Conservation (phyloP, 2,329 filamentous ascomycete genomes). For the Purpureocillium takamizusanense region DNA sequence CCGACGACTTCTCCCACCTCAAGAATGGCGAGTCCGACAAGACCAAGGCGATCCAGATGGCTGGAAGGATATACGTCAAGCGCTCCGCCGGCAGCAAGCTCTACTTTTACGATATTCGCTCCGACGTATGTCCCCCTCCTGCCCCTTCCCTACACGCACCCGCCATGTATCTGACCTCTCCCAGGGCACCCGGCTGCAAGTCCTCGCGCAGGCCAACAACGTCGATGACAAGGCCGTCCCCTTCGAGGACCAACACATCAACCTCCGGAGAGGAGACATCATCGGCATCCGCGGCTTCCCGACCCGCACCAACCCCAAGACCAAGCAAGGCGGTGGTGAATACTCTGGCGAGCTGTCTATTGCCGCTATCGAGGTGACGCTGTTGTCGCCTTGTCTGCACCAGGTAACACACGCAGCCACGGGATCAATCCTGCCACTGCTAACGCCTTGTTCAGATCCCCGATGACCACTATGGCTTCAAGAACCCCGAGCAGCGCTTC, state of each 20-base stretch:
- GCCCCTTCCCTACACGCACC: neutral
- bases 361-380: conserved; percentile 76
- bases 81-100: conserved; percentile 75
- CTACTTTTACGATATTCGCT: conserved; percentile 69
- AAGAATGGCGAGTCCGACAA: conserved; percentile 80
- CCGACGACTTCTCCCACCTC: conserved; percentile 67
- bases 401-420: conserved; percentile 11
- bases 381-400: conserved; percentile 86
- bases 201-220: conserved; percentile 85
- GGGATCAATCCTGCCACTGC: conserved; percentile 26
- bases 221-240: conserved; percentile 52
- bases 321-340: conserved; percentile 65
- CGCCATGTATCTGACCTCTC: neutral
- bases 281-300: conserved; percentile 43
- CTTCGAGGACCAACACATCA: conserved; percentile 84
- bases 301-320: conserved; percentile 74
- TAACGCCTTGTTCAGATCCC: conserved; percentile 37
- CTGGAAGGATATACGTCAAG: conserved; percentile 83
- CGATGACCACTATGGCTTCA: conserved; percentile 86
- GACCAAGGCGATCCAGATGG: conserved; percentile 67
- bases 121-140: conserved; percentile 16
- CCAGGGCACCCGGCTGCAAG: conserved; percentile 63
- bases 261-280: conserved; percentile 84
- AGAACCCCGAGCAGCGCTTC: conserved; percentile 89
- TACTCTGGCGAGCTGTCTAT: conserved; percentile 76